Evolutionary conservation across 805 yeast species (phyloP).

Genomic region (Candida piceae): DNA sequence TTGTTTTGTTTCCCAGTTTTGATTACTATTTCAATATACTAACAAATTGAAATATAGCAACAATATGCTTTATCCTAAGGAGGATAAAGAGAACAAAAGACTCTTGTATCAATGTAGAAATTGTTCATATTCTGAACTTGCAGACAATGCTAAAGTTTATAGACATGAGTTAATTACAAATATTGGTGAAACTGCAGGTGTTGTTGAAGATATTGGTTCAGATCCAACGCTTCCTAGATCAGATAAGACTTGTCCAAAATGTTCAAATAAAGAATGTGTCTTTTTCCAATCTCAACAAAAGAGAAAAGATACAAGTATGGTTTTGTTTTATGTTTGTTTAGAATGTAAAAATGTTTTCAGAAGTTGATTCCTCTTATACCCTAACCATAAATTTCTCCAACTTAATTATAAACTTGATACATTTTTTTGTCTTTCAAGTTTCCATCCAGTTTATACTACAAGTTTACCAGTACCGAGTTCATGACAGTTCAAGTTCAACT

Average conservation of each 20-base stretch:
- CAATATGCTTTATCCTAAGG: conserved; percentile 96
- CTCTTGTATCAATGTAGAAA: conserved; percentile 90
- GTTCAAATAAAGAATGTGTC: conserved; percentile 85
- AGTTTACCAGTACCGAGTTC: too few relatives aligned
- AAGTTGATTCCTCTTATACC: conserved; percentile 13
- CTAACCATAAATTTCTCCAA: too few relatives aligned
- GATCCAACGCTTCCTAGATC: conserved; percentile 98
- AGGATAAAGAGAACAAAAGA: conserved; percentile 75
- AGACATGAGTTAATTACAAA: conserved; percentile 89
- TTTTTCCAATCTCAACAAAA: conserved; percentile 96
- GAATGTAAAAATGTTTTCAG: conserved; percentile 75
- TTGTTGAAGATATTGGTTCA: conserved; percentile 87
- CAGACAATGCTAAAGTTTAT: conserved; percentile 81
- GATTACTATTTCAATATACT: not conserved
- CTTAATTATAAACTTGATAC: too few relatives aligned
- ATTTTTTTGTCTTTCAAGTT: too few relatives aligned
- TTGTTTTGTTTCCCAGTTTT: not conserved
- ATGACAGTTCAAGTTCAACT: too few relatives aligned
- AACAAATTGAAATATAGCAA: conserved; percentile 41
- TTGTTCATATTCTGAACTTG: conserved; percentile 89
- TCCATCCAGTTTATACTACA: too few relatives aligned
- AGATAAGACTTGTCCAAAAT: conserved; percentile 87
- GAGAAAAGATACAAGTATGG: conserved; percentile 93
- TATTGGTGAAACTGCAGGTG: conserved; percentile 96
- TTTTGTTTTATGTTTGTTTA: conserved; percentile 85